Evolutionary conservation across 1,284 basidiomycete genomes (phyloP), one percentile per base, ranked within the genome.

Genomic region (Coniophora puteana): DNA sequence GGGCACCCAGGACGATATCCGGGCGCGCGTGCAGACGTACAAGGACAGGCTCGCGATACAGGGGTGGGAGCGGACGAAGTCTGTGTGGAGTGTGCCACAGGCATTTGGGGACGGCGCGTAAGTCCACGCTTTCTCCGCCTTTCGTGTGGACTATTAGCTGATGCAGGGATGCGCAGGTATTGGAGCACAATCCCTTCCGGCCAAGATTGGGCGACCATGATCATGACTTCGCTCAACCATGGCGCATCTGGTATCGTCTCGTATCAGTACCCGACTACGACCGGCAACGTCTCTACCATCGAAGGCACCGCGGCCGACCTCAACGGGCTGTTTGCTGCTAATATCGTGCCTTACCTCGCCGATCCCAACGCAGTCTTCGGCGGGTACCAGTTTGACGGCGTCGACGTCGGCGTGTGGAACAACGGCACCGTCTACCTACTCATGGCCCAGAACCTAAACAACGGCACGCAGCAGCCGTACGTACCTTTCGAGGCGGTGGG

Each of bases 201-300:
- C 17, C 23, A 40, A 20, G 25, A 61, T 31, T 62, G 59, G 58
- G 24, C 41, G 35, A 39, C 54, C 1, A 50, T 63, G 38, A 41
- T 29, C 10, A 6, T 63, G 0, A 51, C 45, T 8, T 61, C 58
- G 1, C 43, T 62, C 18, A 56, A 1, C 26, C 56, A 61, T 13
- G 58, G 60, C 6, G 59, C 52, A 12, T 55, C 49, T 23, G 58
- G 57, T 55, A 43, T 12, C 12, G 54, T 61, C 0, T 62, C 58
- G 5, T 63, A 45, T 39, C 46, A 50, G 38, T 62, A 50, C 18
- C 59, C 61, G 8, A 57, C 54, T 14, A 48, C 47, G 10, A 45
- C 51, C 4, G 44, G 51, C 18, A 49, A 40, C 18, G 36, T 14
- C 12, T 44, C 44, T 5, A 62, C 49, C 4, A 59, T 63, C 28